Base-by-base conservation (phyloP, 768 basidiomycete genomes). In the Lactarius evosmus region DNA sequence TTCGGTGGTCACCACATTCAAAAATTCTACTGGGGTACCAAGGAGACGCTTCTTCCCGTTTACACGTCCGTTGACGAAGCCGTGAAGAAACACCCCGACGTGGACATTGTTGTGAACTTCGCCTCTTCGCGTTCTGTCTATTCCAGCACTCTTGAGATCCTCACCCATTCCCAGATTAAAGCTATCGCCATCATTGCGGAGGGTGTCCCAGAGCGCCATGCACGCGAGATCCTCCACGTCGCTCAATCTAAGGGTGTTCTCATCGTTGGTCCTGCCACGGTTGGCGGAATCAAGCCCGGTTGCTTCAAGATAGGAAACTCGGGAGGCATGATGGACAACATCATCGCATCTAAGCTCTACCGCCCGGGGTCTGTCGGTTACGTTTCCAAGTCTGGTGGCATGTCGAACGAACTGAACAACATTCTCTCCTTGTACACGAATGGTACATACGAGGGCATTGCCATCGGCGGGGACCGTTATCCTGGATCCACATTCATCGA, bases 21-120 rank as follows among this genome's bases (percentile, higher is more conserved):
- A 80, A 99, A 99, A 81, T 98, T 99, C 85, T 98, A 99, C 84
- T 98, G 97, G 97, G 97, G 97, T 61, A 98, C 97, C 44, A 94
- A 93, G 81, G 97, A 98, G 82, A 96, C 96, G 3, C 88, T 99
- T 54, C 86, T 99, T 41, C 97, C 97, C 56, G 96, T 99, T 49
- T 99, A 97, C 82, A 96, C 95, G 22, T 85, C 85, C 60, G 82
- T 97, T 69, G 85, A 85, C 59, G 96, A 98, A 73, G 96, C 96
- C 16, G 86, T 89, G 69, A 82, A 85, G 77, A 99, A 98, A 82
- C 96, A 98, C 79, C 84, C 90, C 32, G 96, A 99, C 70, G 95
- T 91, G 63, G 96, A 98, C 73, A 94, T 96, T 59, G 88, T 98
- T 34, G 96, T 98, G 74, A 99, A 98, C 89, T 99, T 99, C 75